Conservation (phyloP, 768 basidiomycete genomes). For the Boletales sp. region DNA sequence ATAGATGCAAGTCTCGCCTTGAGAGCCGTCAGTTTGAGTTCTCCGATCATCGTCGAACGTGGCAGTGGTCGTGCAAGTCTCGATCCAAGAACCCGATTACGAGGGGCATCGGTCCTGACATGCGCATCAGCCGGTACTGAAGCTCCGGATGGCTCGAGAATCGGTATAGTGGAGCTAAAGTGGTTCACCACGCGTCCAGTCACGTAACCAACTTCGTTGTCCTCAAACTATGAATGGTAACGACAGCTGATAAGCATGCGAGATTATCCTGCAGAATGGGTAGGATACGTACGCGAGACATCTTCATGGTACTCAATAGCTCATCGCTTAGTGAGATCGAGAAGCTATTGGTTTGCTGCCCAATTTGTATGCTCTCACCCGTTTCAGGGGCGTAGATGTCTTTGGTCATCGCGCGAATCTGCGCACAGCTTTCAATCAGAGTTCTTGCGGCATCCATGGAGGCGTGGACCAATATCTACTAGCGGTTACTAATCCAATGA, state of each 20-base stretch:
- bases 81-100: slow-evolving; percentile 55
- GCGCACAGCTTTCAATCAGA: slow-evolving; percentile 76
- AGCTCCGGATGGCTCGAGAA: slow-evolving; percentile 66
- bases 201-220: slow-evolving; percentile 94
- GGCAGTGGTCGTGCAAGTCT: slow-evolving; percentile 67
- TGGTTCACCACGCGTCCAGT: slow-evolving; percentile 83
- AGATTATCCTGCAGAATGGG: not conserved
- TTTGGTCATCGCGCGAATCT: slow-evolving; percentile 86
- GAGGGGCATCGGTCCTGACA: slow-evolving; percentile 19
- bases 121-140: slow-evolving; percentile 24
- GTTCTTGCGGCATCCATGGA: slow-evolving; percentile 59
- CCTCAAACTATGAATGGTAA: slow-evolving; percentile 70
- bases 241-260: slow-evolving; percentile 1
- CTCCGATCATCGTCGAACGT: slow-evolving; percentile 94
- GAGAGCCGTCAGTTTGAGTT: slow-evolving; percentile 86
- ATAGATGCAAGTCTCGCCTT: slow-evolving; percentile 74
- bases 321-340: slow-evolving; percentile 92
- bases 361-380: slow-evolving; percentile 84
- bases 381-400: slow-evolving; percentile 80
- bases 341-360: slow-evolving; percentile 93
- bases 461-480: slow-evolving; percentile 87
- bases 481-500: not conserved
- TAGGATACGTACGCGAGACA: slow-evolving; percentile 71
- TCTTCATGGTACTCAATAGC: slow-evolving; percentile 69
- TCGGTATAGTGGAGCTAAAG: slow-evolving; percentile 84